Evolutionary conservation across 306 rosid genomes (phyloP), one percentile per base, ranked within the genome.

Genomic region (Acmispon strigosus): DNA sequence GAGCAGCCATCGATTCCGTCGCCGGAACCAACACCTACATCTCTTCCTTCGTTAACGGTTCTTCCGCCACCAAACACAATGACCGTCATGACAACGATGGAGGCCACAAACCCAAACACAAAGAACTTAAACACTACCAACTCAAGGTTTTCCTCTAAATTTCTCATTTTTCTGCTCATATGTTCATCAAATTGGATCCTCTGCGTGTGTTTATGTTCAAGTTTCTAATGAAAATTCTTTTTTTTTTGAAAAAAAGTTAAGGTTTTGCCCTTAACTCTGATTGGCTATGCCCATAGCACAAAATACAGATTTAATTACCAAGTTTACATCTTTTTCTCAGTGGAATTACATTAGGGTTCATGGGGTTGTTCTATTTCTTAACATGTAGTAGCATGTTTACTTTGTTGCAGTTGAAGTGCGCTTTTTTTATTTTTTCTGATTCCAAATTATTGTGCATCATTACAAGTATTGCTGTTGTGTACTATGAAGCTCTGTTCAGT

Each of bases 61-160:
- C 44, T 62, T 69, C 78, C 17, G 36, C 76, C 69, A 17, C 72
- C 63, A 80, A 78, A 53, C 50, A 48, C 19, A 17, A 6, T 19
- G 19, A 63, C 48, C 15, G 74, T 34, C 53, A 56, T 8, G 73
- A 62, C 7, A 66, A 74, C 20, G 63, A 48, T 29, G 45, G 22
- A 17, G 52, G 66, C 29, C 53, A 48, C 20, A 84, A 84, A 47
- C 89, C 66, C 58, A 66, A 83, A 76, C 29, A 76, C 39, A 85
- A 52, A 44, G 77, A 78, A 76, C 75, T 81, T 65, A 94, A 90
- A 82, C 92, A 84, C 72, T 87, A 89, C 84, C 97, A 94, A 78
- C 39, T 90, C 83, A 90, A 94, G 98, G 98, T 94, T 7, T 12
- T 16, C 2, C n/a, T 60, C 48, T 53, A 7, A 24, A 18, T 44